Conservation (phyloP, 179 eudicot genomes). For the Carnegiea gigantea region DNA sequence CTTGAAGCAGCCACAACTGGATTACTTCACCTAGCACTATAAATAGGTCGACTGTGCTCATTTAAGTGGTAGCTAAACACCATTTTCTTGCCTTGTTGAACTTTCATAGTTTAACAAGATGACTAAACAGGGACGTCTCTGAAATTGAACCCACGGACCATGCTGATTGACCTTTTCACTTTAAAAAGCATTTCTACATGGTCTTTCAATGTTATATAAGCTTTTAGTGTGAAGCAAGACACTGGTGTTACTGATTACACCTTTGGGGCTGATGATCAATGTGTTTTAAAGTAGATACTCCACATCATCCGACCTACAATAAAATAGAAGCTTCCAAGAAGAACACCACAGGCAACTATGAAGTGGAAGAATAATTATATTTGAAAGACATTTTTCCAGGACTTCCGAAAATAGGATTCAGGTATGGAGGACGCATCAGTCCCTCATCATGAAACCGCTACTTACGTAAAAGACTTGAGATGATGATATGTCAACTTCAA, state of each 20-base stretch:
- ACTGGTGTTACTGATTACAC: not conserved
- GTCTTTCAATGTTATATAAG: not conserved
- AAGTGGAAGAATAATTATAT: not conserved
- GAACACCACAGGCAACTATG: too few species aligned
- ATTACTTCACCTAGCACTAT: not conserved
- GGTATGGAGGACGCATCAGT: not conserved
- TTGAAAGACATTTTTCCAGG: not conserved
- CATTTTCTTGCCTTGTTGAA: conserved; percentile 4
- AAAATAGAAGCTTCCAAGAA: not conserved
- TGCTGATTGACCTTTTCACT: not conserved
- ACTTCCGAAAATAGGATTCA: not conserved
- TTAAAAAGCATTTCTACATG: not conserved
- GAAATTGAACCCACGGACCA: not conserved
- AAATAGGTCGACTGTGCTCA: not conserved
- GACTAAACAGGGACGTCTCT: not conserved
- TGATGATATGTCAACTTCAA: conserved; percentile 10
- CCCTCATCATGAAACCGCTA: not conserved
- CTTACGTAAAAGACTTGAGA: not conserved
- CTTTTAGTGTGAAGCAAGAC: not conserved
- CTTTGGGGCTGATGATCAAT: not conserved
- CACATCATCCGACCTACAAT: not conserved
- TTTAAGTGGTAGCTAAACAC: not conserved
- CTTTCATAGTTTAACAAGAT: not conserved
- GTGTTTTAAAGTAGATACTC: not conserved
- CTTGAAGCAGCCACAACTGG: not conserved